Percentiles rank a stretch among this genome's conserved stretches.
Conservation (phyloP, 371 early-diverging fungal species). For the Zychaea mexicana region DNA sequence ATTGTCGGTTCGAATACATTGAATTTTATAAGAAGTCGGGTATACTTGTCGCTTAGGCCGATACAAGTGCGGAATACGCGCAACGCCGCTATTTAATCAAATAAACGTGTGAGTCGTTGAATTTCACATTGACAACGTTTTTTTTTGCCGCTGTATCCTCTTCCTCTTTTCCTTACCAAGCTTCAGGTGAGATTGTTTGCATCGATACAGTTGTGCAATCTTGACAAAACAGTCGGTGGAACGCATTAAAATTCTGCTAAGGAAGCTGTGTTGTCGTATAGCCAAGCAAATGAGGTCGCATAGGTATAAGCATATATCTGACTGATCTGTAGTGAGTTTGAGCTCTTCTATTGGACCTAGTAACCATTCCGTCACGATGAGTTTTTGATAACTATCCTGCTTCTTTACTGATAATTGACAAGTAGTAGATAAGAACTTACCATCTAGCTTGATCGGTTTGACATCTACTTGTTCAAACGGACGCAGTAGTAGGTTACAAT, state of each 20-base stretch:
- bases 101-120: not conserved
- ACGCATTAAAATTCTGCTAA: conserved; percentile 77
- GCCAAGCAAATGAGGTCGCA: conserved; percentile 77
- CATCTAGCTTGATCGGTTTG: conserved; percentile 29
- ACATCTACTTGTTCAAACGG: conserved; percentile 57
- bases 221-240: conserved; percentile 61
- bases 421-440: conserved; percentile 14
- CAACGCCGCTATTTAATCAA: conserved; percentile 61
- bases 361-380: no score
- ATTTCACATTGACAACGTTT: no score
- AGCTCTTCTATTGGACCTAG: conserved; percentile 37
- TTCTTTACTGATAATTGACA: not conserved
- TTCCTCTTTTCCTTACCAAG: conserved; percentile 73
- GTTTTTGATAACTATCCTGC: not conserved
- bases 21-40: conserved; percentile 64
- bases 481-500: conserved; percentile 53
- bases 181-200: conserved; percentile 69
- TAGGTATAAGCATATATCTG: conserved; percentile 56
- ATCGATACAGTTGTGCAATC: conserved; percentile 65
- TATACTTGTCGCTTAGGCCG: conserved; percentile 76
- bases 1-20: conserved; percentile 74
- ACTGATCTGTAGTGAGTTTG: conserved; percentile 26
- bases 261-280: conserved; percentile 70
- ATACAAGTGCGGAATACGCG: conserved; percentile 79
- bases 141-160: not conserved